Percentiles rank a stretch among this genome's conserved stretches.
These are phyloP conservation scores for Inga oerstediana DNA, from an alignment of 306 rosid species.

Conservation along the genomic window DNA sequence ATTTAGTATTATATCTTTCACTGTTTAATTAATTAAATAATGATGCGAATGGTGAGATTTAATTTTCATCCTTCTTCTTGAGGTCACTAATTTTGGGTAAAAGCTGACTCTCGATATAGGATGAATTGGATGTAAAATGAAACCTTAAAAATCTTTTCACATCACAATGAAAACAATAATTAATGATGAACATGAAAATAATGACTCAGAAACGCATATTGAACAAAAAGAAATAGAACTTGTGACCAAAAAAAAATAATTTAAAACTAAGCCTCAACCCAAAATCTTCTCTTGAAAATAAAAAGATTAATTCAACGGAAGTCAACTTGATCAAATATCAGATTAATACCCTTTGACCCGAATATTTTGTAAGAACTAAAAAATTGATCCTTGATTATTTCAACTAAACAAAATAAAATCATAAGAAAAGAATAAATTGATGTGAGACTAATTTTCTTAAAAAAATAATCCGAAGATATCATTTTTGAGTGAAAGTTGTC, in stretches of 20 bases:
- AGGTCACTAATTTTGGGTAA: not conserved
- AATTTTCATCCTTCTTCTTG: not conserved
- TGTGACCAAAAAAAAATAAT: too few relatives aligned
- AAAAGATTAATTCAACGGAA: not conserved
- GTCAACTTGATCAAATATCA: not conserved
- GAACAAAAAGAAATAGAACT: too few relatives aligned
- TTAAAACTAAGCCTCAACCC: not conserved
- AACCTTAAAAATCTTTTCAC: too few relatives aligned
- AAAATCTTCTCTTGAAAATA: not conserved
- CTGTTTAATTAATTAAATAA: too few relatives aligned
- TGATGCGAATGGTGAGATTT: not conserved
- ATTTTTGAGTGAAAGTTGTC: not conserved
- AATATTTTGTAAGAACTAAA: not conserved
- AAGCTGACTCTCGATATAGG: not conserved
- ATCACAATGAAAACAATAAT: too few relatives aligned
- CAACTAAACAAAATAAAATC: not conserved
- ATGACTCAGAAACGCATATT: too few relatives aligned
- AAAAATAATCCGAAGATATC: not conserved
- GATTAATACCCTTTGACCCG: not conserved
- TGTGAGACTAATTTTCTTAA: not conserved
- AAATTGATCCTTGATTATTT: not conserved
- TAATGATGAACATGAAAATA: too few relatives aligned
- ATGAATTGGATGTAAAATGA: too few relatives aligned
- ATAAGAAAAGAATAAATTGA: not conserved
- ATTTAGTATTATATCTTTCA: too few relatives aligned